Conservation (phyloP, 306 rosid genomes). For the Inga oerstediana region DNA sequence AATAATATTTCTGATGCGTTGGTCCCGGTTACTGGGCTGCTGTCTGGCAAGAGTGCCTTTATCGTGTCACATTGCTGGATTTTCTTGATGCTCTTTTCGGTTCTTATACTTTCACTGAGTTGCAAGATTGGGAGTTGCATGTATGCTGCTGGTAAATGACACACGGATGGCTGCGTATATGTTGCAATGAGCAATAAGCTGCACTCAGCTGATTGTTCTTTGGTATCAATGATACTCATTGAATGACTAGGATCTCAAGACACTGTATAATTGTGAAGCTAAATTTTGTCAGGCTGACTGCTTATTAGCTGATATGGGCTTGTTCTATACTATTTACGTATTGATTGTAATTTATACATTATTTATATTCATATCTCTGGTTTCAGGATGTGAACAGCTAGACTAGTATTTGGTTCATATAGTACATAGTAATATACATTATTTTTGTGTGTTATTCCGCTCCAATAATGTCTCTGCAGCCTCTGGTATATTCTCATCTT, state of each 20-base stretch:
- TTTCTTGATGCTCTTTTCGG: constrained; percentile 65
- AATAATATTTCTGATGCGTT: constrained; percentile 34
- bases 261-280: constrained; percentile 31
- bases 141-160: constrained; percentile 49
- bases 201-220: constrained; percentile 18
- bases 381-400: constrained; percentile 26
- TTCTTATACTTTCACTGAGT: constrained; percentile 67
- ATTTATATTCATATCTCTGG: not conserved
- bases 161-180: constrained; percentile 15
- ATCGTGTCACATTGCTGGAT: constrained; percentile 67
- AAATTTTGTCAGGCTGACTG: constrained; percentile 40
- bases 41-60: constrained; percentile 59
- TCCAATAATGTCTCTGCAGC: not conserved
- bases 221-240: constrained; percentile 4
- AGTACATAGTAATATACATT: constrained; percentile 7
- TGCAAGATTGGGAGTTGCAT: constrained; percentile 71
- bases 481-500: not conserved
- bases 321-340: not conserved
- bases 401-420: not conserved
- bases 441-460: not conserved
- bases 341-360: constrained; percentile 35
- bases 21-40: constrained; percentile 45
- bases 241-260: constrained; percentile 32
- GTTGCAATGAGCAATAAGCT: constrained; percentile 17
- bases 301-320: not conserved